Base-by-base conservation (phyloP, 2,329 filamentous ascomycete genomes). In the Teratosphaeria epicoccoides region DNA sequence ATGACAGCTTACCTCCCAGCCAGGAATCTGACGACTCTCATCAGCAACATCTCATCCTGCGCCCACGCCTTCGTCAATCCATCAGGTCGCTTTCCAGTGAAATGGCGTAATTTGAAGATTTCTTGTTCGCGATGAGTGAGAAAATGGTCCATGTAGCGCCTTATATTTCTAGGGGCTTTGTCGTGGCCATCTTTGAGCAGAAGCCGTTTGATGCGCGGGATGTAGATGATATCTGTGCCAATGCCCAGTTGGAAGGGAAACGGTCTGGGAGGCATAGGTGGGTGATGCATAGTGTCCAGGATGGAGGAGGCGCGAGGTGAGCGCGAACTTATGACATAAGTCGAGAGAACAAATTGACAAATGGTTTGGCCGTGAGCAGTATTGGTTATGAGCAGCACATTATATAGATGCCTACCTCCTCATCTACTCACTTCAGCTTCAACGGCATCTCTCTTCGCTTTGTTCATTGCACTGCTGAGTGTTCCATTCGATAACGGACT, bases 181-280 rank as follows among this genome's bases (percentile, higher is more conserved):
- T 54, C 63, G 62, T 52, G 47, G 46, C 48, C 47, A 54, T 40
- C 51, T 60, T 55, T 56, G 17, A 64, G 67, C 49, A 91, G 67
- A 49, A 89, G 73, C 20, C 68, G 66, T 55, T 73, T 70, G 53
- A 95, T 81, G 51, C 88, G 82, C 0, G 76, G 69, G 52, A 88
- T 77, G 52, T 77, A 76, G 67, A 87, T 88, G 52, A 95, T 84
- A 65, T 95, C 89, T 46, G 81, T 91, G 52, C 89, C 89, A 49
- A 95, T 72, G 47, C 77, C 76, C 12, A 91, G 64, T 1, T 81
- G 73, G n/a, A 81, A 73, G 1, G 84, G 83, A 60, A 90, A 88
- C 0, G 72, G 70, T 40, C 71, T 68, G 7, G 63, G 66, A 51
- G 71, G 66, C 73, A 75, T 75, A 22, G n/a, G 12, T 12, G 9